These are phyloP conservation scores for Candida taoyuanica DNA, from an alignment of 805 yeast species.

Conservation along the genomic window DNA sequence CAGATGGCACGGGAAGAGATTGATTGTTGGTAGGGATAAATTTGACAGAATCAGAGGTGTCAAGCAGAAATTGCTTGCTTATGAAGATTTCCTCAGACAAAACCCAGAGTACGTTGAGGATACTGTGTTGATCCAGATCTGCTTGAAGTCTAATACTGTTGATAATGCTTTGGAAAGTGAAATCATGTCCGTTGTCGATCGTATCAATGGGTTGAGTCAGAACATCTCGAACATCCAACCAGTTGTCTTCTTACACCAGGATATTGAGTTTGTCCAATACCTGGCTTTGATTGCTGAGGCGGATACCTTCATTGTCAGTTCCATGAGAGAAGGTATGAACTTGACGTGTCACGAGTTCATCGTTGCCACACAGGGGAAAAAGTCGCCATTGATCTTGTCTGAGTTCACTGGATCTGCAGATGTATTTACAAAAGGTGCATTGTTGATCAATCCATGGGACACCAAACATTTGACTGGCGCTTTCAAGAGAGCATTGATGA, in stretches of 20 bases:
- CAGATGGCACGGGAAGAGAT: conserved; percentile 66
- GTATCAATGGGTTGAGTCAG: conserved; percentile 75
- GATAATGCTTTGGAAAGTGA: conserved; percentile 69
- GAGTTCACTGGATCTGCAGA: conserved; percentile 95
- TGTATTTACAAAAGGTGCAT: conserved; percentile 63
- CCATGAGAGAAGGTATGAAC: conserved; percentile 96
- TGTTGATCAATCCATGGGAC: conserved; percentile 91
- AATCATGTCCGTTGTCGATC: conserved; percentile 69
- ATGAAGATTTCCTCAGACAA: conserved; percentile 66
- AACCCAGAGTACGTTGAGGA: conserved; percentile 68
- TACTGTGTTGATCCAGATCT: conserved; percentile 79
- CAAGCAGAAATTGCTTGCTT: conserved; percentile 81
- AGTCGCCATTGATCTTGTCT: conserved; percentile 79
- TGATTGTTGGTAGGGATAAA: conserved; percentile 86
- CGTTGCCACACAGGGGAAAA: conserved; percentile 62
- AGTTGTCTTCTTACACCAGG: conserved; percentile 83
- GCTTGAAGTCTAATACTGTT: conserved; percentile 45
- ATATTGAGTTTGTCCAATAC: conserved; percentile 84
- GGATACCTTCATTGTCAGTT: conserved; percentile 79
- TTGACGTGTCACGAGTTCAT: conserved; percentile 93
- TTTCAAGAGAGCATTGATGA: conserved; percentile 59
- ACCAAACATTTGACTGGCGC: conserved; percentile 57
- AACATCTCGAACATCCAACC: conserved; percentile 75
- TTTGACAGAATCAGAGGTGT: conserved; percentile 85
- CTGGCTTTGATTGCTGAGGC: conserved; percentile 83